Evolutionary conservation across 805 yeast genomes (phyloP).

Genomic region (Candida loeiensis): DNA sequence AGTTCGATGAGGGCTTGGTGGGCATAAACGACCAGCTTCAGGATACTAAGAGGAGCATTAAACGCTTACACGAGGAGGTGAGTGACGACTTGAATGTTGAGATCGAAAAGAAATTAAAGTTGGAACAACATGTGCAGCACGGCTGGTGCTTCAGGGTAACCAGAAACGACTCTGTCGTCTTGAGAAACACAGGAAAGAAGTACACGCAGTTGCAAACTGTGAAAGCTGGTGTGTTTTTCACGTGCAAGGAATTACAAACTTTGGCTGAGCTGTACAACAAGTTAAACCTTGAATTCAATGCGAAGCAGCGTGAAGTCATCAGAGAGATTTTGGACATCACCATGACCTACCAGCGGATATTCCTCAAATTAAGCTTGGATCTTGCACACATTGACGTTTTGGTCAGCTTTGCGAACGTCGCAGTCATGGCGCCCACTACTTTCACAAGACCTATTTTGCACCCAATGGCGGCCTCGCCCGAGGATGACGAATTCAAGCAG

Average conservation of each 20-base stretch:
- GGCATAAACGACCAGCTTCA: constrained; percentile 58
- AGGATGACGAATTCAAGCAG: constrained; percentile 21
- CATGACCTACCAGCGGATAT: constrained; percentile 73
- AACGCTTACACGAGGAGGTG: constrained; percentile 55
- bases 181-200: constrained; percentile 55
- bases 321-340: constrained; percentile 80
- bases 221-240: constrained; percentile 92
- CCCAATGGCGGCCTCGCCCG: constrained; percentile 38
- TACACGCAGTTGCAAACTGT: constrained; percentile 84
- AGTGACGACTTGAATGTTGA: constrained; percentile 79
- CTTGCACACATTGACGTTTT: constrained; percentile 81
- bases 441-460: constrained; percentile 73
- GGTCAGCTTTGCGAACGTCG: constrained; percentile 78
- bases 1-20: constrained; percentile 76
- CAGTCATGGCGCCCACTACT: constrained; percentile 73
- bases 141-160: constrained; percentile 96
- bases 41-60: constrained; percentile 50
- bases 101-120: constrained; percentile 79
- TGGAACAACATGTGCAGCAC: constrained; percentile 82
- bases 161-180: constrained; percentile 77
- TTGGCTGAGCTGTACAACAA: constrained; percentile 57
- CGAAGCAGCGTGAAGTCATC: constrained; percentile 73
- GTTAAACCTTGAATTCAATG: constrained; percentile 63
- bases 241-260: constrained; percentile 62
- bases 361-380: constrained; percentile 60